Evolutionary conservation across 495 filamentous ascomycete species (phyloP).

Genomic region (Aspergillus panamensis): DNA sequence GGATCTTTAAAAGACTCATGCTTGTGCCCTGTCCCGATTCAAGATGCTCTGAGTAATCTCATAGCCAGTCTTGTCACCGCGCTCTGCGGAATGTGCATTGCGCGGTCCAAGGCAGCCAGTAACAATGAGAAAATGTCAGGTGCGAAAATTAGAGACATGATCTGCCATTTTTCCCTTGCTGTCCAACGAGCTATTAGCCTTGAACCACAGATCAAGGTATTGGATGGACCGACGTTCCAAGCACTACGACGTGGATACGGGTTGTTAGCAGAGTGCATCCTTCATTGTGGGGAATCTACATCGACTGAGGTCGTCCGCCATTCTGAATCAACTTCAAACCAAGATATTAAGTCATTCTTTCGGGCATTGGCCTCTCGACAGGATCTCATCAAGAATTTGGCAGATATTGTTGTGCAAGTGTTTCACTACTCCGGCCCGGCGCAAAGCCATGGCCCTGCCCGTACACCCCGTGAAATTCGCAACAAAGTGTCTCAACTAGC

Average conservation of each 20-base stretch:
- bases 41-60: conserved; percentile 45
- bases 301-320: conserved; percentile 5
- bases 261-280: conserved; percentile 33
- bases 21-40: conserved; percentile 39
- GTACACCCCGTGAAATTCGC: conserved; percentile 28
- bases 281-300: conserved; percentile 31
- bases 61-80: conserved; percentile 40
- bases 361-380: conserved; percentile 27
- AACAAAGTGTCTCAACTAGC: conserved; percentile 31
- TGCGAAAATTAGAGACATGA: conserved; percentile 29
- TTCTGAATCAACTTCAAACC: conserved; percentile 15
- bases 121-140: conserved; percentile 14
- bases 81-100: conserved; percentile 44
- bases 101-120: conserved; percentile 30
- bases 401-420: conserved; percentile 34
- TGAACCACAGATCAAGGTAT: conserved; percentile 2
- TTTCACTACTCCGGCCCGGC: conserved; percentile 35
- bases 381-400: conserved; percentile 38
- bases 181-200: conserved; percentile 29
- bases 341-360: conserved; percentile 26
- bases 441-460: conserved; percentile 24
- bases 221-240: conserved; percentile 22
- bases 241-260: conserved; percentile 38
- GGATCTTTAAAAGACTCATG: conserved; percentile 4
- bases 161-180: conserved; percentile 25